phyloP scores from a whole-genome alignment of 2,329 filamentous ascomycete genomes.

The Calonectria pseudoturangicola region DNA sequence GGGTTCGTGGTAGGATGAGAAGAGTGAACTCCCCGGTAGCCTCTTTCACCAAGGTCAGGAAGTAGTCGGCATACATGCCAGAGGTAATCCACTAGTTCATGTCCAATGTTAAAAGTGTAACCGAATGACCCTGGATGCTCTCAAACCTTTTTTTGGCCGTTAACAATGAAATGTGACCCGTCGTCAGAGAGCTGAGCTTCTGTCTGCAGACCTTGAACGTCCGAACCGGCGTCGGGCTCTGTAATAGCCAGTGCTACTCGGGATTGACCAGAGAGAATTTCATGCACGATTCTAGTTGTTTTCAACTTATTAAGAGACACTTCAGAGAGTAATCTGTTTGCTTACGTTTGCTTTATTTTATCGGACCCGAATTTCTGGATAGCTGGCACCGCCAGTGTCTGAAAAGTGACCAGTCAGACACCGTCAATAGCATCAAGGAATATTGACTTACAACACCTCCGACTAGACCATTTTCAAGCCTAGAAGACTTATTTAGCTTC shows the following conservation, averaged over 20 bases:
- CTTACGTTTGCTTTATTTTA: constrained; percentile 27
- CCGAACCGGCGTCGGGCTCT: constrained; percentile 34
- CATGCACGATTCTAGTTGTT: constrained; percentile 10
- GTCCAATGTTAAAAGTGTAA: not conserved
- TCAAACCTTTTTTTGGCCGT: constrained; percentile 35
- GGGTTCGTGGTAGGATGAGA: constrained; percentile 15
- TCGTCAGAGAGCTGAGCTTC: constrained; percentile 26
- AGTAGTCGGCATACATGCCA: constrained; percentile 37
- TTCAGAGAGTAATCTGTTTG: not conserved
- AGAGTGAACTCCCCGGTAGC: constrained; percentile 16
- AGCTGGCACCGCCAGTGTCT: constrained; percentile 32
- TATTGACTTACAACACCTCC: constrained; percentile 32
- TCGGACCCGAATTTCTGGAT: constrained; percentile 28
- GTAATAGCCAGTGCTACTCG: constrained; percentile 34
- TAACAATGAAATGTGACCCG: constrained; percentile 27
- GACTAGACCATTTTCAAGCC: constrained; percentile 32
- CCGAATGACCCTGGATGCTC: no score
- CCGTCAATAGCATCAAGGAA: not conserved
- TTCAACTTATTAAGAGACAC: no score
- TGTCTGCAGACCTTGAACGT: constrained; percentile 34
- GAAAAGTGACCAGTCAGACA: not conserved
- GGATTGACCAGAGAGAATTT: constrained; percentile 22
- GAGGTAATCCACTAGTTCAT: constrained; percentile 33
- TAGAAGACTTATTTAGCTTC: not conserved
- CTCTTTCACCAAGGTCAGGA: constrained; percentile 31